Evolutionary conservation across 2,329 filamentous ascomycete genomes (phyloP).

Genomic region (Botrytis tulipae): DNA sequence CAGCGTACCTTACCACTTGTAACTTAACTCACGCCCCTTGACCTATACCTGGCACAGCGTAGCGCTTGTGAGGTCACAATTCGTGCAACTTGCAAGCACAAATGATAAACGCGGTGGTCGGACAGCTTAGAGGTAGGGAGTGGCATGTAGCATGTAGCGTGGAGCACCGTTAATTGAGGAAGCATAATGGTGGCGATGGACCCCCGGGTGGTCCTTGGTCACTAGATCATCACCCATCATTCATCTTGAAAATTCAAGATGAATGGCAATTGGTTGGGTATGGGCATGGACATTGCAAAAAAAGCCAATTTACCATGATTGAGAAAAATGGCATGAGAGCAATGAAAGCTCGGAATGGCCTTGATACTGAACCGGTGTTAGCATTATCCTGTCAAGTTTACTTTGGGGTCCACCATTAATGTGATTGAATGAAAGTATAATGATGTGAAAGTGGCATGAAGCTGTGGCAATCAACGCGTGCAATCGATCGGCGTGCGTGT

Average conservation of each 20-base stretch:
- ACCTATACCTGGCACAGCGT: slow-evolving; percentile 1
- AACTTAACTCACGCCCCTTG: slow-evolving; percentile 3
- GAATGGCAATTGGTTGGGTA: slow-evolving; percentile 14
- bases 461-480: background rate
- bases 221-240: background rate
- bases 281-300: slow-evolving; percentile 7
- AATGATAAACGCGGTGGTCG: slow-evolving; percentile 13
- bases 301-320: slow-evolving; percentile 17
- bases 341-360: background rate
- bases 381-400: slow-evolving; percentile 11
- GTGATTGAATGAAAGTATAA: background rate
- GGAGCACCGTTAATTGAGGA: slow-evolving; percentile 15
- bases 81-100: slow-evolving; percentile 9
- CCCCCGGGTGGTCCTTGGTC: slow-evolving; percentile 13
- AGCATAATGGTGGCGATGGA: slow-evolving; percentile 11
- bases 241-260: background rate
- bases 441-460: slow-evolving; percentile 3
- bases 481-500: background rate
- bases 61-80: slow-evolving; percentile 7
- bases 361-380: background rate
- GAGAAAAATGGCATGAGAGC: slow-evolving; percentile 2
- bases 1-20: slow-evolving; percentile 9
- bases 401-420: background rate
- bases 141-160: slow-evolving; percentile 11
- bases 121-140: background rate